phyloP scores from a whole-genome alignment of 2,329 filamentous ascomycete genomes.

The Pseudodiploospora longispora region DNA sequence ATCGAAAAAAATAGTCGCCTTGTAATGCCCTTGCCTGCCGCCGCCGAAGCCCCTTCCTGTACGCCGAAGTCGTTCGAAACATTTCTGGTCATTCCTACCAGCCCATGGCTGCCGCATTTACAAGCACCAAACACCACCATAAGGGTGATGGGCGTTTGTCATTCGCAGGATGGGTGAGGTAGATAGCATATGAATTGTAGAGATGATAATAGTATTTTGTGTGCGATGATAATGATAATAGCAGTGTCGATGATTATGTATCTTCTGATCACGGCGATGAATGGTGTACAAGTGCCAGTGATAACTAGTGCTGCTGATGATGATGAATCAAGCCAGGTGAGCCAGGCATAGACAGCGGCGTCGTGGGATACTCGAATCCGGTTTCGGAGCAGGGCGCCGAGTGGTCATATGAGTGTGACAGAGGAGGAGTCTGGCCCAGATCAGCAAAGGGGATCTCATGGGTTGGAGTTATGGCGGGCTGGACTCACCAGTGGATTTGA shows the following conservation, averaged over 20 bases:
- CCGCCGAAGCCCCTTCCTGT: no score
- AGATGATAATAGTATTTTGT: background rate
- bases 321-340: constrained; percentile 49
- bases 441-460: constrained; percentile 41
- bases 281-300: no score
- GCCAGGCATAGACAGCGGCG: constrained; percentile 64
- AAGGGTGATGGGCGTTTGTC: background rate
- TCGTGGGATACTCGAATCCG: constrained; percentile 58
- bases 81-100: no score
- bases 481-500: constrained; percentile 69
- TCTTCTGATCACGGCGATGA: constrained; percentile 1
- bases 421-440: constrained; percentile 61
- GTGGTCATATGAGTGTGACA: constrained; percentile 65
- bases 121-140: no score
- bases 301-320: constrained; percentile 7
- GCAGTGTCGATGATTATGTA: constrained; percentile 1
- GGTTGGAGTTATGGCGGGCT: constrained; percentile 31
- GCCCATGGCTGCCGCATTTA: no score
- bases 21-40: no score
- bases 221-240: background rate
- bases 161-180: background rate
- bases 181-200: background rate
- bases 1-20: no score
- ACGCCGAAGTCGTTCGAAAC: no score
- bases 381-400: constrained; percentile 55